These are phyloP conservation scores for Pythium rishiriense DNA, from an alignment of 352 stramenopile genomes.

Conservation along the genomic window DNA sequence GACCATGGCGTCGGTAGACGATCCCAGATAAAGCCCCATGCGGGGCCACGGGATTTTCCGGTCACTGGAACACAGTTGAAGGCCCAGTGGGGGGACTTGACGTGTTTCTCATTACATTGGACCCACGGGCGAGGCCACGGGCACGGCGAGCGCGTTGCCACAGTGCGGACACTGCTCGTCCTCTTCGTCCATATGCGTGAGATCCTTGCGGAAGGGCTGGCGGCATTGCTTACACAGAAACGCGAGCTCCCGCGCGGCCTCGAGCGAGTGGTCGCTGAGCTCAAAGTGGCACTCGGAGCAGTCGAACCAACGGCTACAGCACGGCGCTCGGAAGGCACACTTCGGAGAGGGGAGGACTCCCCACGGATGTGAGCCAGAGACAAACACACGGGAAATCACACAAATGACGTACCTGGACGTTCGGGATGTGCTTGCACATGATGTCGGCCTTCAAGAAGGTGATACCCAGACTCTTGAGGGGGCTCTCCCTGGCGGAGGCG, in stretches of 20 bases:
- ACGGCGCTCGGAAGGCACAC: conserved; percentile 66
- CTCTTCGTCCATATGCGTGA: conserved; percentile 46
- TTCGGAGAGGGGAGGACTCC: no score
- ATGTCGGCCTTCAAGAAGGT: neutral
- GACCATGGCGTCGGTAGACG: no score
- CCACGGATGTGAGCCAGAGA: neutral
- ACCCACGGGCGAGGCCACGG: conserved; percentile 5
- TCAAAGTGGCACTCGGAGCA: conserved; percentile 79
- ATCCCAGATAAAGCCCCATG: no score
- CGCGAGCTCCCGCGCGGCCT: conserved; percentile 44
- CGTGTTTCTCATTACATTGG: neutral
- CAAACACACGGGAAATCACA: neutral
- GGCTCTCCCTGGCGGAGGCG: neutral
- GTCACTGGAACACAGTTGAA: no score
- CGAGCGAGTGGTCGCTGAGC: conserved; percentile 53
- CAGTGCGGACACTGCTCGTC: conserved; percentile 73
- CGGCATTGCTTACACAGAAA: conserved; percentile 72
- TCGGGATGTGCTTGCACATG: conserved; percentile 59
- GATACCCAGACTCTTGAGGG: neutral
- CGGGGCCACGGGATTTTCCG: neutral
- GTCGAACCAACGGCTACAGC: conserved; percentile 79
- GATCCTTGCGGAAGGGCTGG: conserved; percentile 63
- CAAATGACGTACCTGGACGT: conserved; percentile 39
- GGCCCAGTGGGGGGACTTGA: neutral
- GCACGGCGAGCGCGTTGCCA: conserved; percentile 41